phyloP scores from a whole-genome alignment of 495 filamentous ascomycete species.

The Pyrenopolyporus hunteri region DNA sequence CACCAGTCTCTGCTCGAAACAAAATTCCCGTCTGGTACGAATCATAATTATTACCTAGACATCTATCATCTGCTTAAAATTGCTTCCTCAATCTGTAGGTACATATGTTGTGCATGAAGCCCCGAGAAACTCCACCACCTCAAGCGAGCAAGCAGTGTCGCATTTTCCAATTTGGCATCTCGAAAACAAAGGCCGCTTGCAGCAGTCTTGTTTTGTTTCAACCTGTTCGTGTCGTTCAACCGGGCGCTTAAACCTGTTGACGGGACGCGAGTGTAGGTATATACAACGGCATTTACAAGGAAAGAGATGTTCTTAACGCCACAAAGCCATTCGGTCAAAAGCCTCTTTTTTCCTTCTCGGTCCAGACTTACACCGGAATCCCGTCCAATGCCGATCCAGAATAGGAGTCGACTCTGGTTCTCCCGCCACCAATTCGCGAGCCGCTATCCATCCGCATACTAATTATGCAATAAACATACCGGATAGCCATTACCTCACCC shows the following conservation, averaged over 20 bases:
- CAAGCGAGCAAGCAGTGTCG: conserved; percentile 13
- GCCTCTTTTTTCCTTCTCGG: too few relatives aligned
- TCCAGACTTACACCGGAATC: too few relatives aligned
- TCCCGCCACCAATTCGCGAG: conserved; percentile 12
- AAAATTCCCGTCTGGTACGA: conserved; percentile 33
- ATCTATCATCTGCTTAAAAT: conserved; percentile 2
- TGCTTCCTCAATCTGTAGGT: neutral
- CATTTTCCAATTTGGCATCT: conserved; percentile 30
- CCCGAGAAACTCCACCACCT: conserved; percentile 2
- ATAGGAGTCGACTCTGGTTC: conserved; percentile 1
- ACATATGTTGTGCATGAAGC: conserved; percentile 25
- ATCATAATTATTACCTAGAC: conserved; percentile 18
- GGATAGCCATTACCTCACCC: neutral
- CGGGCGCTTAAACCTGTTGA: conserved; percentile 28
- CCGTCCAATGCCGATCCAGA: neutral
- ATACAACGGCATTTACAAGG: neutral
- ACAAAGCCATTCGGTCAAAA: too few relatives aligned
- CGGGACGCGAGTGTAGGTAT: conserved; percentile 8
- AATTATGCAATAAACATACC: conserved; percentile 7
- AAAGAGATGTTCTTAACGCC: conserved; percentile 1
- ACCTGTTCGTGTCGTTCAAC: conserved; percentile 8
- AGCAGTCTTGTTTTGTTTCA: conserved; percentile 34
- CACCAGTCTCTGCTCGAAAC: conserved; percentile 26
- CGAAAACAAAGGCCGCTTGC: conserved; percentile 17
- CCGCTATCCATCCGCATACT: conserved; percentile 29